Percentiles rank a stretch among this genome's conserved stretches.
Conservation (phyloP, 495 filamentous ascomycete species). For the Hyaloscypha bicolor region DNA sequence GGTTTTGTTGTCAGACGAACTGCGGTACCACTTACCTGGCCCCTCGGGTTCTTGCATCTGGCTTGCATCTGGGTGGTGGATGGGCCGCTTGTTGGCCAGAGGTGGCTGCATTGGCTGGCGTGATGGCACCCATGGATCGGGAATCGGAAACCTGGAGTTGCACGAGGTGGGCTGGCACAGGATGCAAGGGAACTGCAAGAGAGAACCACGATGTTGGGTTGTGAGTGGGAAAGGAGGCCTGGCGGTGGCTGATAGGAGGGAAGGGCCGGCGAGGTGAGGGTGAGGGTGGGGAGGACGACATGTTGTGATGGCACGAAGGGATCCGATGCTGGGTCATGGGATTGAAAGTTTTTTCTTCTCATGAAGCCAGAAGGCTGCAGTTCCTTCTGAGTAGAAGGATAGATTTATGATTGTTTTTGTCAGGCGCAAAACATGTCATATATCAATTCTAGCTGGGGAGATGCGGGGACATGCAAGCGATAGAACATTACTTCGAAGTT, state of each 20-base stretch:
- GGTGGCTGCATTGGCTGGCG: too few relatives aligned
- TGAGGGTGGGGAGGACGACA: neutral
- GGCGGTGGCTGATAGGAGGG: neutral
- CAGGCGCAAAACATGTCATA: neutral
- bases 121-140: neutral
- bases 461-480: neutral
- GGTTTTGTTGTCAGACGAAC: neutral
- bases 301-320: neutral
- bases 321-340: slow-evolving; percentile 1
- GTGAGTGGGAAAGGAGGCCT: neutral
- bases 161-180: neutral
- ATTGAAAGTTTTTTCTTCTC: neutral
- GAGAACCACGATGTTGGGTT: neutral
- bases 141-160: neutral
- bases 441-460: neutral
- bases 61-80: neutral
- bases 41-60: neutral
- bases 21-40: neutral
- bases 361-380: neutral
- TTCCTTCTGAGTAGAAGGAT: neutral
- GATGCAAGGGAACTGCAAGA: neutral
- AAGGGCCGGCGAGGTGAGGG: neutral
- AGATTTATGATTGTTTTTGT: neutral
- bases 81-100: neutral
- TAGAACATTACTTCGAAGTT: neutral